Base-by-base conservation (phyloP, 441 rosid genomes). In the Omphalea diandra region DNA sequence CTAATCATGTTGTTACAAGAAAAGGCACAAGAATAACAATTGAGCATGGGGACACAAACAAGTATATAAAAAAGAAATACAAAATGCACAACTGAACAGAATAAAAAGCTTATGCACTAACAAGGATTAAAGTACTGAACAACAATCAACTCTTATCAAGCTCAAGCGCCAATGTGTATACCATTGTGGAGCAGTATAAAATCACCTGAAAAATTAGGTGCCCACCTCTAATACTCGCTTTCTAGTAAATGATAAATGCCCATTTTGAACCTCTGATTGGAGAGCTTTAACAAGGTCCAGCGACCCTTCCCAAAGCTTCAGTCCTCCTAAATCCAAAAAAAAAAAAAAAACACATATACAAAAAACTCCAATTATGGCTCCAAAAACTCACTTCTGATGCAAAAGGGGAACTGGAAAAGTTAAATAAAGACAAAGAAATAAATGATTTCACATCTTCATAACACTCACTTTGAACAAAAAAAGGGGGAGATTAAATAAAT, bases 281-380 rank as follows among this genome's bases (percentile, higher is more conserved):
- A 90, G 87, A 77, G 96, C 87, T 77, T 84, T 88, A 46, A 92
- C 87, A 68, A 94, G 94, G 85, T 94, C 98, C 31, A 90, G 66
- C 9, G 99, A 94, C 60, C 98, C 94, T 82, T 94, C 98, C 99
- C 99, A 92, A 47, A 94, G 88, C 85, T 92, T 94, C 65, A 94
- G 86, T 40, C 98, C 98, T 0, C 98, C 97, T 94, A 32, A 43
- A 32, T 33, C 7, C 47, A 46, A 58, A 17, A 70, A 60, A 71
- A 46, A 58, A 17, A 70, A 60, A 71, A 54, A 75, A 67, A 65
- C 31, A 64, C 24, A 55, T 32, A 26, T 26, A 2, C 7, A 62
- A 11, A 47, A 63, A 27, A 18, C 18, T n/a, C 38, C 44, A 44
- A 35, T 38, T 14, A 15, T 24, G 24, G 24, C 24, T 26, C 47